Percentiles rank a stretch among this genome's conserved stretches.
phyloP scores from a whole-genome alignment of 352 stramenopile species.

The Phytophthora boehmeriae region DNA sequence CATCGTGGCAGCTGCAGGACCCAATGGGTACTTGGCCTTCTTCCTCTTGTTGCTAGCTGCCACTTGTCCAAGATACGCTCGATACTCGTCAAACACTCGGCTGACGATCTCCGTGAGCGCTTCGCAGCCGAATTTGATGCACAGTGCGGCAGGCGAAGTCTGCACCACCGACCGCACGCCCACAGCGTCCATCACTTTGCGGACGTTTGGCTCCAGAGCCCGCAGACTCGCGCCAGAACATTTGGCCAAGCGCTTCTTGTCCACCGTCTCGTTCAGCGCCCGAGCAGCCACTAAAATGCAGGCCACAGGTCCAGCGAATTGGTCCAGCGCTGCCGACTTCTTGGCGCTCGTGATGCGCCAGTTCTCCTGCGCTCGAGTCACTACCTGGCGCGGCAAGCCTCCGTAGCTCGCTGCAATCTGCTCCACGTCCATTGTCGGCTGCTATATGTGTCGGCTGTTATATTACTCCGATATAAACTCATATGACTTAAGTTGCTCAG shows the following conservation, averaged over 20 bases:
- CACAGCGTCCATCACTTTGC: slow-evolving; percentile 60
- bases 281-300: slow-evolving; percentile 68
- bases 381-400: slow-evolving; percentile 54
- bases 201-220: slow-evolving; percentile 50
- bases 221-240: slow-evolving; percentile 49
- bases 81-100: slow-evolving; percentile 64
- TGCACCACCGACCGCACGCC: slow-evolving; percentile 50
- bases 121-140: slow-evolving; percentile 77
- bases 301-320: slow-evolving; percentile 56
- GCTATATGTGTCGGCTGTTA: too few species aligned
- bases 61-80: slow-evolving; percentile 23
- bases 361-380: slow-evolving; percentile 57
- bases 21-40: slow-evolving; percentile 23
- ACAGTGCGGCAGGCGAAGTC: slow-evolving; percentile 58
- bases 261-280: slow-evolving; percentile 53
- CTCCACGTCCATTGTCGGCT: slow-evolving; percentile 59
- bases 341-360: slow-evolving; percentile 55
- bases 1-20: slow-evolving; percentile 24
- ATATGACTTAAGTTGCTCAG: too few species aligned
- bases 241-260: slow-evolving; percentile 45
- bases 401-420: slow-evolving; percentile 53
- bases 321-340: slow-evolving; percentile 38
- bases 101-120: slow-evolving; percentile 65
- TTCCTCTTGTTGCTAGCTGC: slow-evolving; percentile 23
- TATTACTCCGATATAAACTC: too few species aligned